Evolutionary conservation across 495 filamentous ascomycete genomes (phyloP).

Genomic region (Neurospora intermedia): DNA sequence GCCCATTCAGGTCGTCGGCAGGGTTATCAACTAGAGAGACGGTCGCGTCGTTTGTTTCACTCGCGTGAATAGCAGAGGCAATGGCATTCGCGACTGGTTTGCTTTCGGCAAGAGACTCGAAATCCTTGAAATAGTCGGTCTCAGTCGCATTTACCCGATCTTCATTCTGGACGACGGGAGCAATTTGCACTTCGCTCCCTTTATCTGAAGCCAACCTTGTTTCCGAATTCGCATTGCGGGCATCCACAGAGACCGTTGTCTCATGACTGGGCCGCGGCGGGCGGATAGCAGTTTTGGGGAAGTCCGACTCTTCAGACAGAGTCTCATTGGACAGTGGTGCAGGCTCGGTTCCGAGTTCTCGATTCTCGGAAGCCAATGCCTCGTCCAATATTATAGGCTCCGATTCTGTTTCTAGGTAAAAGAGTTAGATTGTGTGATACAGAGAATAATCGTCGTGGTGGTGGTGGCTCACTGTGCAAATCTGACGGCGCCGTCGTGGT

Average conservation of each 20-base stretch:
- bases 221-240: conserved; percentile 1
- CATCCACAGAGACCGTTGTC: neutral
- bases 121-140: neutral
- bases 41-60: neutral
- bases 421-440: neutral
- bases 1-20: neutral
- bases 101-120: neutral
- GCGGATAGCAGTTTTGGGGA: conserved; percentile 13
- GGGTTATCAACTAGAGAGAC: neutral
- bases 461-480: conserved; percentile 1
- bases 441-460: neutral
- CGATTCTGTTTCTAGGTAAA: neutral
- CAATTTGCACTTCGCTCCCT: conserved; percentile 2
- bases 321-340: conserved; percentile 1
- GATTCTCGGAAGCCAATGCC: neutral
- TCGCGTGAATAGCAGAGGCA: neutral
- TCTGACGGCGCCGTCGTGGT: neutral
- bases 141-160: neutral
- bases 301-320: conserved; percentile 8
- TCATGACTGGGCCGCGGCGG: conserved; percentile 1
- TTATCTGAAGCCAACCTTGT: conserved; percentile 9
- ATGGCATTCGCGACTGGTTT: neutral
- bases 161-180: neutral
- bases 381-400: neutral
- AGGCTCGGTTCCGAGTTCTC: conserved; percentile 14